Evolutionary conservation across 495 filamentous ascomycete species (phyloP).

Genomic region (Penicillium salamii): DNA sequence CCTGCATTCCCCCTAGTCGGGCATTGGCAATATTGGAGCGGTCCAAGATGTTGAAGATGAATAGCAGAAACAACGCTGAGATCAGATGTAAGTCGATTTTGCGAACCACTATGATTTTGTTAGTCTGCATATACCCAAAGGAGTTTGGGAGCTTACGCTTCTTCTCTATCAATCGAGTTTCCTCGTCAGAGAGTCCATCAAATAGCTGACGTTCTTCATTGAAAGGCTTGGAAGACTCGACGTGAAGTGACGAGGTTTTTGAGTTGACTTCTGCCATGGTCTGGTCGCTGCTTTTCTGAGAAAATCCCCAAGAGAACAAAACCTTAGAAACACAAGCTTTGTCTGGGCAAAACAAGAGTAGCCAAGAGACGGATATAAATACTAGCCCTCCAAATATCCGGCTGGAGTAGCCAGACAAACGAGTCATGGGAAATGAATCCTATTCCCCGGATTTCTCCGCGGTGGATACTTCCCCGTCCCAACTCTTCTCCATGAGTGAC

Average conservation of each 20-base stretch:
- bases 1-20: constrained; percentile 23
- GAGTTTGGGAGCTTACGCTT: constrained; percentile 17
- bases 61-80: constrained; percentile 34
- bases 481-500: too few species aligned
- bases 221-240: neutral
- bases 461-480: too few species aligned
- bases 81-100: constrained; percentile 38
- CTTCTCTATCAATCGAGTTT: constrained; percentile 10
- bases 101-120: constrained; percentile 18
- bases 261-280: neutral
- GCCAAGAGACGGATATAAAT: too few species aligned
- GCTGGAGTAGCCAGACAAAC: too few species aligned
- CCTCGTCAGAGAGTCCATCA: constrained; percentile 3
- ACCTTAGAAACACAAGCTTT: too few species aligned
- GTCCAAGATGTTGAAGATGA: constrained; percentile 31
- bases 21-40: constrained; percentile 31
- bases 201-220: neutral
- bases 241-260: neutral
- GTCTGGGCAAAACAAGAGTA: too few species aligned
- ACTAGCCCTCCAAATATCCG: too few species aligned
- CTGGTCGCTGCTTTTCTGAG: neutral
- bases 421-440: neutral
- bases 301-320: too few species aligned
- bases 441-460: neutral
- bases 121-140: neutral